phyloP scores from a whole-genome alignment of 2,329 filamentous ascomycete genomes.

The Diaporthe australafricana region DNA sequence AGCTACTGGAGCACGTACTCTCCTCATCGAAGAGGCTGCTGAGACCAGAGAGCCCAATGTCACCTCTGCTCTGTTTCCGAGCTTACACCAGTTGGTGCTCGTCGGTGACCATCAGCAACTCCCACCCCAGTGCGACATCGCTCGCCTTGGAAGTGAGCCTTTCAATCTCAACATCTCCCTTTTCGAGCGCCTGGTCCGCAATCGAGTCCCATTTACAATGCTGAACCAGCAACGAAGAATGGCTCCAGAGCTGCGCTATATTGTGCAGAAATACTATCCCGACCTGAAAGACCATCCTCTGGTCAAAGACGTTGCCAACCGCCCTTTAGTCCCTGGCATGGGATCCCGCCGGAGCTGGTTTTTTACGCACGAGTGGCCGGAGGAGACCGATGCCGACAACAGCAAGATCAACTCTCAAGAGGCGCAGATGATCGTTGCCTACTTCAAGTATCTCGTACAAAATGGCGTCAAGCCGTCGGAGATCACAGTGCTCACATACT shows the following conservation, averaged over 20 bases:
- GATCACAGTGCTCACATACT: constrained; percentile 89
- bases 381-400: constrained; percentile 70
- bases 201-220: constrained; percentile 71
- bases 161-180: constrained; percentile 79
- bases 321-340: constrained; percentile 60
- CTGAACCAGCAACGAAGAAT: constrained; percentile 76
- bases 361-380: constrained; percentile 67
- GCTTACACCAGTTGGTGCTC: constrained; percentile 65
- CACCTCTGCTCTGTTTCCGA: constrained; percentile 61
- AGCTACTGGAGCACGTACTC: constrained; percentile 72
- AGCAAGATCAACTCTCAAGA: constrained; percentile 79
- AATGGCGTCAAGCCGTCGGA: constrained; percentile 70
- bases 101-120: constrained; percentile 87
- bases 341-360: constrained; percentile 51
- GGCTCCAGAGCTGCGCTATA: constrained; percentile 56
- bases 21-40: constrained; percentile 84
- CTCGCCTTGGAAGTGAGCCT: constrained; percentile 67
- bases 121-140: constrained; percentile 74
- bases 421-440: constrained; percentile 79
- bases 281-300: constrained; percentile 56
- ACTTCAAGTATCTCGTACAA: constrained; percentile 77
- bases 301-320: constrained; percentile 48
- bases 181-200: constrained; percentile 81
- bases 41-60: constrained; percentile 77
- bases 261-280: constrained; percentile 62